phyloP scores from a whole-genome alignment of 2,329 filamentous ascomycete genomes.

The Calonectria multiphialidica region DNA sequence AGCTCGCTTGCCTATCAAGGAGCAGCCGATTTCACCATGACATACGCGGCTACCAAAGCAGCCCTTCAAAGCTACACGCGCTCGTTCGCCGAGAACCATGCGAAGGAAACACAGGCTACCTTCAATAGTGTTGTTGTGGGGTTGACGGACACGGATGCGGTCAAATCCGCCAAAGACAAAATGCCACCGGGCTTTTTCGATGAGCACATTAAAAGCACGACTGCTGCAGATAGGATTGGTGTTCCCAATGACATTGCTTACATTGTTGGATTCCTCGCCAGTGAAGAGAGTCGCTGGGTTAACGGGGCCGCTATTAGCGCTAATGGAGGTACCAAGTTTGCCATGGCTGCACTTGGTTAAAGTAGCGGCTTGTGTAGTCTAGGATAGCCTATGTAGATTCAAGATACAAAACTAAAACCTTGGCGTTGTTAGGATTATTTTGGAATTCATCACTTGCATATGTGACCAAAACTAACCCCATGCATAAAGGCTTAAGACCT shows the following conservation, averaged over 20 bases:
- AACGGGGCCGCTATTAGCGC: neutral
- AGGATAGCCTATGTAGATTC: no score
- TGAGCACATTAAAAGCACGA: neutral
- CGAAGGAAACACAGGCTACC: neutral
- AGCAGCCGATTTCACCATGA: neutral
- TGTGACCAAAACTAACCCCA: no score
- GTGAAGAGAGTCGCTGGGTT: neutral
- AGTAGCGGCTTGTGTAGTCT: no score
- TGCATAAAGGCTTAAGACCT: no score
- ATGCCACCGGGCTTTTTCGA: neutral
- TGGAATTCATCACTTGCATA: no score
- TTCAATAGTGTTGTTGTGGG: neutral
- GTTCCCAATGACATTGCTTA: conserved; percentile 1
- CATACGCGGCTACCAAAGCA: neutral
- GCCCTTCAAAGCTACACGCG: neutral
- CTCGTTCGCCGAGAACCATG: neutral
- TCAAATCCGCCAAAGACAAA: neutral
- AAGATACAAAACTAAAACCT: no score
- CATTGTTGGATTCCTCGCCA: neutral
- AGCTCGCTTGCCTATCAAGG: neutral
- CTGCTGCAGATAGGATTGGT: neutral
- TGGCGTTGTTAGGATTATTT: no score
- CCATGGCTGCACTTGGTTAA: neutral
- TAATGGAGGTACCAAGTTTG: neutral
- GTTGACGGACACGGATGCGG: neutral